phyloP scores from a whole-genome alignment of 176 grass and related monocot genomes.

The Guadua angustifolia region DNA sequence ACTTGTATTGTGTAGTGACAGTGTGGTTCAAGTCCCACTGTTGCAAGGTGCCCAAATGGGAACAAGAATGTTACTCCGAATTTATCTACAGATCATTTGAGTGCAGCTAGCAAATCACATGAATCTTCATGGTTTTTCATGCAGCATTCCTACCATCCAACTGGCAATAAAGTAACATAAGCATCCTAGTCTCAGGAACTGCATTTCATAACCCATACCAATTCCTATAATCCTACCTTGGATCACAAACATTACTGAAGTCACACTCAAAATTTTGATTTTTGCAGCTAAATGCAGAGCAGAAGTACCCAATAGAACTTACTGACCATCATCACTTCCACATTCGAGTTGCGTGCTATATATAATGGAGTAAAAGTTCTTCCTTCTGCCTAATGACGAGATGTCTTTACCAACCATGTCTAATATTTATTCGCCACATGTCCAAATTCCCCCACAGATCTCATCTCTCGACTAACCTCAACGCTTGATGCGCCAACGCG shows the following conservation, averaged over 20 bases:
- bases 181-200: not conserved
- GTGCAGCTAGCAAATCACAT: not conserved
- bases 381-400: not conserved
- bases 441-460: slow-evolving; percentile 28
- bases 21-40: too few species aligned
- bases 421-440: not conserved
- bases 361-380: not conserved
- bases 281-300: not conserved
- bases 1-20: not conserved
- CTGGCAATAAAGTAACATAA: not conserved
- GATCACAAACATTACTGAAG: not conserved
- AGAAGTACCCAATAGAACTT: not conserved
- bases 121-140: not conserved
- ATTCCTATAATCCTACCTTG: not conserved
- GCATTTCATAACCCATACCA: not conserved
- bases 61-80: not conserved
- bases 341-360: not conserved
- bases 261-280: not conserved
- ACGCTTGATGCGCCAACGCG: not conserved
- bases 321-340: not conserved
- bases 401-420: not conserved
- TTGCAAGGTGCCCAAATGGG: not conserved
- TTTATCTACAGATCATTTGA: not conserved
- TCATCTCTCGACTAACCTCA: not conserved
- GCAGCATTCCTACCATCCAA: not conserved